A percentile compares a stretch with the other conserved stretches of the same genome.
Evolutionary conservation across 306 rosid genomes (phyloP).

Genomic region (Lathyrus sativus): DNA sequence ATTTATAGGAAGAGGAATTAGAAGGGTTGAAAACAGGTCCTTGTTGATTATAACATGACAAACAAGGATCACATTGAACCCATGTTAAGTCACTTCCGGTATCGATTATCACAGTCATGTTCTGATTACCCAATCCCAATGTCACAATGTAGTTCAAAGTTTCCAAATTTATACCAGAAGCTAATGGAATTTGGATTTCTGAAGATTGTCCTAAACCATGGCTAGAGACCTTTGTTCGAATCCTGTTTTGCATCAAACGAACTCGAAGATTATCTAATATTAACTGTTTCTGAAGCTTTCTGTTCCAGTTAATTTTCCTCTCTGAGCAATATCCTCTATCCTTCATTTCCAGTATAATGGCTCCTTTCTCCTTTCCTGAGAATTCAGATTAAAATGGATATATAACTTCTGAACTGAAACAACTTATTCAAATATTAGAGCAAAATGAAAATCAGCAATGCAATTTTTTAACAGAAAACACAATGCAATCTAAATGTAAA

Average conservation of each 20-base stretch:
- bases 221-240: constrained; percentile 35
- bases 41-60: constrained; percentile 67
- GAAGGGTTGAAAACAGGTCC: constrained; percentile 75
- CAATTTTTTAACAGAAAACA: not conserved
- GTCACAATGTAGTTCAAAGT: constrained; percentile 80
- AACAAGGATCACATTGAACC: constrained; percentile 88
- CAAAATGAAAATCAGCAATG: constrained; percentile 11
- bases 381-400: constrained; percentile 33
- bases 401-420: not conserved
- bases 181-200: constrained; percentile 64
- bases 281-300: constrained; percentile 47
- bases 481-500: constrained; percentile 21
- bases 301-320: constrained; percentile 46
- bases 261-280: constrained; percentile 56
- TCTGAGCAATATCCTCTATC: constrained; percentile 62
- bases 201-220: constrained; percentile 39
- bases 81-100: constrained; percentile 91
- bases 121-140: constrained; percentile 55
- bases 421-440: constrained; percentile 4
- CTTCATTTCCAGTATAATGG: constrained; percentile 70
- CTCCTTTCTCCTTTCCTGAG: constrained; percentile 62
- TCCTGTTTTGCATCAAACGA: constrained; percentile 48
- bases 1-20: constrained; percentile 55
- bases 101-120: constrained; percentile 76
- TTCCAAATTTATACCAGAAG: constrained; percentile 61